These are phyloP conservation scores for Panaeolus papilionaceus DNA, from an alignment of 768 basidiomycete species.

Conservation along the genomic window DNA sequence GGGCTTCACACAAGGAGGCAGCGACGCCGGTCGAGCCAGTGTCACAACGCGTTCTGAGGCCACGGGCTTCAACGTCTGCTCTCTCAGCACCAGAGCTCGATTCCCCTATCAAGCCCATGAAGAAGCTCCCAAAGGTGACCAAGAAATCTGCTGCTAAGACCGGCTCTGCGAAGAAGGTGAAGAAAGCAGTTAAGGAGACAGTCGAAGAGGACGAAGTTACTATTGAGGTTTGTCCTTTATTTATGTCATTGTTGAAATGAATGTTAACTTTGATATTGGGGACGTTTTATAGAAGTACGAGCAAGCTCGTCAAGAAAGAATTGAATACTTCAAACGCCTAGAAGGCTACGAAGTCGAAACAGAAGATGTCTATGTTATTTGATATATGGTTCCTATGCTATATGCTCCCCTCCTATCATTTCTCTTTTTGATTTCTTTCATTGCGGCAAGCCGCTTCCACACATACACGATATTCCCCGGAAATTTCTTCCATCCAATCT, in stretches of 20 bases:
- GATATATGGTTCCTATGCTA: constrained; percentile 28
- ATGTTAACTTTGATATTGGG: neutral
- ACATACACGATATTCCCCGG: neutral
- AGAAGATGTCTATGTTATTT: constrained; percentile 65
- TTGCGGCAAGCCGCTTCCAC: neutral
- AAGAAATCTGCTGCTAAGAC: constrained; percentile 20
- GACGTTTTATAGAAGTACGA: constrained; percentile 42
- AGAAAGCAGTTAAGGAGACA: constrained; percentile 20
- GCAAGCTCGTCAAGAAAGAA: constrained; percentile 52
- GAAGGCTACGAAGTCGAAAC: constrained; percentile 59
- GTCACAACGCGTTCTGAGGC: neutral
- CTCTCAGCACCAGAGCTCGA: constrained; percentile 16
- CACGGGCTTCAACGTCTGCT: neutral
- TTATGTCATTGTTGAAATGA: constrained; percentile 14
- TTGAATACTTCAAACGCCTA: constrained; percentile 60
- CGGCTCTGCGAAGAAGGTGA: constrained; percentile 16
- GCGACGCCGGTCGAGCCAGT: constrained; percentile 12
- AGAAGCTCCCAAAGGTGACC: constrained; percentile 21
- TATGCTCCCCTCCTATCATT: neutral
- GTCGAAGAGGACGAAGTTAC: constrained; percentile 15
- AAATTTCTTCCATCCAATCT: neutral
- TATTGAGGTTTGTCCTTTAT: neutral
- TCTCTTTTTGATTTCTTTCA: neutral
- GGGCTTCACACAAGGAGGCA: constrained; percentile 25
- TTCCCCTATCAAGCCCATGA: constrained; percentile 18